Percentiles rank a stretch among this genome's conserved stretches.
These are phyloP conservation scores for Colletotrichum tabaci DNA, from an alignment of 2,329 filamentous ascomycete genomes.

Conservation along the genomic window DNA sequence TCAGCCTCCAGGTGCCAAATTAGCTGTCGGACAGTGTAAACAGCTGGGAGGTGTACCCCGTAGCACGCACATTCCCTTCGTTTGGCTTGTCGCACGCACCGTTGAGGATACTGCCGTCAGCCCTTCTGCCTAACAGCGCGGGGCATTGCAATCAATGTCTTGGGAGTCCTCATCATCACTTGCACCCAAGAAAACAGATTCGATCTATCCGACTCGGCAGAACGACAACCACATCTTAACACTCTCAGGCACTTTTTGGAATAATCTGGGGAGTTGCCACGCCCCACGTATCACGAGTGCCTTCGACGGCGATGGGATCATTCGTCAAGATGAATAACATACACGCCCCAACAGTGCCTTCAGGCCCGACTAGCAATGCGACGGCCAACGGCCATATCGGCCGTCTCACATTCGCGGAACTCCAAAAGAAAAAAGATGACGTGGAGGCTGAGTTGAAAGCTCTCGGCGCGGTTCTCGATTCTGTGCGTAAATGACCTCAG, in stretches of 20 bases:
- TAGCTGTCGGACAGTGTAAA: not conserved
- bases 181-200: too few species aligned
- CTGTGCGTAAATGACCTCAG: slow-evolving; percentile 68
- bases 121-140: not conserved
- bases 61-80: not conserved
- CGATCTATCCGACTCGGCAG: too few species aligned
- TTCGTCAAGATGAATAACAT: slow-evolving; percentile 67
- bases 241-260: not conserved
- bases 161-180: not conserved
- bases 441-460: slow-evolving; percentile 90
- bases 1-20: not conserved
- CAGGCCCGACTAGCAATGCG: slow-evolving; percentile 79
- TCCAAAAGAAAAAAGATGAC: slow-evolving; percentile 87
- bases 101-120: not conserved
- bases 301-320: slow-evolving; percentile 32
- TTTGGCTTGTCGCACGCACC: not conserved
- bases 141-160: slow-evolving; percentile 12
- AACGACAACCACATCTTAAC: not conserved
- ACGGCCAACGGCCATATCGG: slow-evolving; percentile 72
- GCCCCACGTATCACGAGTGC: not conserved
- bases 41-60: not conserved
- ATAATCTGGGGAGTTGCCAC: not conserved
- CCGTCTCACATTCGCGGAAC: slow-evolving; percentile 80
- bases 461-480: slow-evolving; percentile 88
- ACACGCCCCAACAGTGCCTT: slow-evolving; percentile 74